Conservation (phyloP, 495 filamentous ascomycete genomes). For the Saxophila tyrrhenica region DNA sequence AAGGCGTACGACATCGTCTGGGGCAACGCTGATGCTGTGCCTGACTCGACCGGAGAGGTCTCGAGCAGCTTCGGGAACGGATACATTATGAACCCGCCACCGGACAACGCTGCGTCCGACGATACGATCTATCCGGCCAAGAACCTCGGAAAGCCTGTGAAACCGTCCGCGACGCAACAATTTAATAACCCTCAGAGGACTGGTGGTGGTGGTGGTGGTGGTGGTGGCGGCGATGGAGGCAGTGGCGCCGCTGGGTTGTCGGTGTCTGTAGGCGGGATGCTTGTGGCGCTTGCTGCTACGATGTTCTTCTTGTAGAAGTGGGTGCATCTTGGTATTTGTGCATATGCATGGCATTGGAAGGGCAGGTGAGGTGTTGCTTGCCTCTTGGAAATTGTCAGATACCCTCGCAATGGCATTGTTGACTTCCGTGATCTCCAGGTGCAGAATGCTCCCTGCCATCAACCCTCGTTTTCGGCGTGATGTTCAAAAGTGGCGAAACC, state of each 20-base stretch:
- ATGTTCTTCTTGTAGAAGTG: neutral
- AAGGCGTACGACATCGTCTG: conserved; percentile 20
- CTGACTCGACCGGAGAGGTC: conserved; percentile 5
- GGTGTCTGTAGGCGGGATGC: neutral
- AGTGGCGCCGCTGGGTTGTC: neutral
- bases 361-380: too few relatives aligned
- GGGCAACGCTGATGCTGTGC: conserved; percentile 2
- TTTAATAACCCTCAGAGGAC: too few relatives aligned
- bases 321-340: neutral
- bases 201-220: too few relatives aligned
- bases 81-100: neutral
- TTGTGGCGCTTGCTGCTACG: neutral
- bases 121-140: neutral
- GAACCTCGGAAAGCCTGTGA: neutral
- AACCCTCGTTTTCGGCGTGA: too few relatives aligned
- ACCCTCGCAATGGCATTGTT: neutral
- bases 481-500: too few relatives aligned
- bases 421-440: too few relatives aligned
- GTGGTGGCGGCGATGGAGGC: too few relatives aligned
- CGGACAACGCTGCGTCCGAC: neutral
- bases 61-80: neutral
- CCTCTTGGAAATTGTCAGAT: neutral
- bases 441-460: too few relatives aligned
- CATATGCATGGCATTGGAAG: too few relatives aligned
- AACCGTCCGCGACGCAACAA: neutral